A percentile compares a stretch with the other conserved stretches of the same genome.
These are phyloP conservation scores for Lepiota subincarnata DNA, from an alignment of 768 basidiomycete genomes.

Conservation along the genomic window DNA sequence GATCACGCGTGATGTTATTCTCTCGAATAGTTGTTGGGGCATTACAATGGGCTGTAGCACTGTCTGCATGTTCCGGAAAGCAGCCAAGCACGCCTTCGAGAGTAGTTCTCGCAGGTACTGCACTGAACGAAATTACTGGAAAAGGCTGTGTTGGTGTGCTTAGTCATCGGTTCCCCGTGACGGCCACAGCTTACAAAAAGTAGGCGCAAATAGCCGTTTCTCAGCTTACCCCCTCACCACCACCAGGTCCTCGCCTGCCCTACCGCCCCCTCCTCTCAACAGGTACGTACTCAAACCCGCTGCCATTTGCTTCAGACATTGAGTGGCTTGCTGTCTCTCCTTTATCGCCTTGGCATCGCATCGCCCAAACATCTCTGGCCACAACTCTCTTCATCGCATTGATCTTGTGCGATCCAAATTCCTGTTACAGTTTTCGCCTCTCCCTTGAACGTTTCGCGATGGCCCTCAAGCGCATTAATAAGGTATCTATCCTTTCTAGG, in stretches of 20 bases:
- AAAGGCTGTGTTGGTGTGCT: conserved; percentile 20
- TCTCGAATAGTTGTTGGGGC: background rate
- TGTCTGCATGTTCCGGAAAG: background rate
- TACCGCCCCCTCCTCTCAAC: conserved; percentile 22
- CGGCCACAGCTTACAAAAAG: conserved; percentile 38
- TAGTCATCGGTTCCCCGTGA: conserved; percentile 34
- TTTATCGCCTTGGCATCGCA: conserved; percentile 32
- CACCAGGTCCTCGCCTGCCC: conserved; percentile 31
- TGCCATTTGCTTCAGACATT: conserved; percentile 13
- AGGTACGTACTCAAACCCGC: conserved; percentile 27
- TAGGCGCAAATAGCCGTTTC: conserved; percentile 36
- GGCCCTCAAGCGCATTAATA: conserved; percentile 99
- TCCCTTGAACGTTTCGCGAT: conserved; percentile 41
- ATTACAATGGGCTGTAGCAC: background rate
- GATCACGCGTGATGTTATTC: background rate
- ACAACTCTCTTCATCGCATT: conserved; percentile 24
- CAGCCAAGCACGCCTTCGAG: background rate
- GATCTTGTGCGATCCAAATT: conserved; percentile 42
- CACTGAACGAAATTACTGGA: background rate
- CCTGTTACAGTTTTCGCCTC: conserved; percentile 26
- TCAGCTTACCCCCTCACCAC: conserved; percentile 50
- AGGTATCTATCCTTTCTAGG: conserved; percentile 49
- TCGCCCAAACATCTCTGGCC: conserved; percentile 16
- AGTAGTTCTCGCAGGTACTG: no score
- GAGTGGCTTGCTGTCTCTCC: background rate